phyloP scores from a whole-genome alignment of 495 filamentous ascomycete species.

The Penicillium flavigenum region DNA sequence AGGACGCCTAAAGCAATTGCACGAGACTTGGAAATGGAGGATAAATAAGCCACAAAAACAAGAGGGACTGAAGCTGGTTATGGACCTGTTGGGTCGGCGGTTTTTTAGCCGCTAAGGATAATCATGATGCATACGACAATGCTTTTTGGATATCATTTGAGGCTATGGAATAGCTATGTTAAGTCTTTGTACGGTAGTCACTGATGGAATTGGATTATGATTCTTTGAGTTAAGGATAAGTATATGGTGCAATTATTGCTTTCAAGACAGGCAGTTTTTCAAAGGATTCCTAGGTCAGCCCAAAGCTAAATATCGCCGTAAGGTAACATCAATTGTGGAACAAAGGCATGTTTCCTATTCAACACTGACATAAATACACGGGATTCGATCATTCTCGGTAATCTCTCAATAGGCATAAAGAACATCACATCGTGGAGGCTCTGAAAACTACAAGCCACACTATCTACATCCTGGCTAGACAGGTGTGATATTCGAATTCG shows the following conservation, averaged over 20 bases:
- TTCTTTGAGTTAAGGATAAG: background rate
- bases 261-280: background rate
- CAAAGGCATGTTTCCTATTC: background rate
- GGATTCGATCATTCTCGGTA: background rate
- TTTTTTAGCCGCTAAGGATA: background rate
- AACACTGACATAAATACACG: background rate
- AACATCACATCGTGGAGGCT: background rate
- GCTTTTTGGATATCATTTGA: background rate
- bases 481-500: too few species aligned
- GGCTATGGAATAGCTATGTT: background rate
- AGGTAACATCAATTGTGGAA: background rate
- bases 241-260: background rate
- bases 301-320: background rate
- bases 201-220: background rate
- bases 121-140: background rate
- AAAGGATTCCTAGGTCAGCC: background rate
- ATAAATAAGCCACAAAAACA: too few species aligned
- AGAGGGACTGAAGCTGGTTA: background rate
- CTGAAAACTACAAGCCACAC: too few species aligned
- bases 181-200: background rate
- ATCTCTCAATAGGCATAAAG: background rate
- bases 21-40: slow-evolving; percentile 1
- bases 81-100: background rate
- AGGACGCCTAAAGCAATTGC: background rate
- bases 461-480: too few species aligned